phyloP scores from a whole-genome alignment of 2,329 filamentous ascomycete genomes.

The Cladophialophora exuberans region DNA sequence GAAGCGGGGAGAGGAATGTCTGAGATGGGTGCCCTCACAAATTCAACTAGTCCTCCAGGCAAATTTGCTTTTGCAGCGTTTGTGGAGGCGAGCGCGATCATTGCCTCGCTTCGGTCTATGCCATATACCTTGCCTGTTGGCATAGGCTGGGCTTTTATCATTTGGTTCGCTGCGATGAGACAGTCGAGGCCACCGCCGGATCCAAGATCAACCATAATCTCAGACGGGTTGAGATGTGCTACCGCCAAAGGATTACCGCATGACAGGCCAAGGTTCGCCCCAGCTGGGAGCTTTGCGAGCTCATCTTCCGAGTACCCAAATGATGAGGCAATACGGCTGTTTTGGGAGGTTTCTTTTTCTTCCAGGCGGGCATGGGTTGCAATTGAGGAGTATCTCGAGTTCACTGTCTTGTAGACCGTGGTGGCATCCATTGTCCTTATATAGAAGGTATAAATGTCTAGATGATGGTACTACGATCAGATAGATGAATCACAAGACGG shows the following conservation, averaged over 20 bases:
- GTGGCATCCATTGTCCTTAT: slow-evolving; percentile 13
- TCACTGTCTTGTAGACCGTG: slow-evolving; percentile 9
- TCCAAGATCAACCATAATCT: slow-evolving; percentile 20
- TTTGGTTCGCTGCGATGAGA: slow-evolving; percentile 6
- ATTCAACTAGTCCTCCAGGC: slow-evolving; percentile 40
- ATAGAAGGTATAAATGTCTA: background rate
- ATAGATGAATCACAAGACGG: background rate
- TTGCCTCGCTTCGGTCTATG: slow-evolving; percentile 2
- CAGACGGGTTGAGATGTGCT: slow-evolving; percentile 43
- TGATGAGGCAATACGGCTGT: slow-evolving; percentile 46
- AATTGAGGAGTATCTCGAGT: slow-evolving; percentile 6
- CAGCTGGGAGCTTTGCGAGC: slow-evolving; percentile 50
- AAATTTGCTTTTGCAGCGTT: slow-evolving; percentile 6
- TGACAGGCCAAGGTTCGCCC: slow-evolving; percentile 57
- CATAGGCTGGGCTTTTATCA: background rate
- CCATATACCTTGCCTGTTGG: slow-evolving; percentile 13
- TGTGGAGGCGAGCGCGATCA: background rate
- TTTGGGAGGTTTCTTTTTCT: background rate
- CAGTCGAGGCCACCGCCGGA: slow-evolving; percentile 9
- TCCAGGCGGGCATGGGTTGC: background rate
- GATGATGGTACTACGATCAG: background rate
- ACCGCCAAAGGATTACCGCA: slow-evolving; percentile 59
- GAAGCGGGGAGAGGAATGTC: slow-evolving; percentile 46
- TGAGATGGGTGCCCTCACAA: slow-evolving; percentile 58
- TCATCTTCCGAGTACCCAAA: slow-evolving; percentile 59